Conservation (phyloP, 75 land plant genomes). For the Isoetes taiwanensis region DNA sequence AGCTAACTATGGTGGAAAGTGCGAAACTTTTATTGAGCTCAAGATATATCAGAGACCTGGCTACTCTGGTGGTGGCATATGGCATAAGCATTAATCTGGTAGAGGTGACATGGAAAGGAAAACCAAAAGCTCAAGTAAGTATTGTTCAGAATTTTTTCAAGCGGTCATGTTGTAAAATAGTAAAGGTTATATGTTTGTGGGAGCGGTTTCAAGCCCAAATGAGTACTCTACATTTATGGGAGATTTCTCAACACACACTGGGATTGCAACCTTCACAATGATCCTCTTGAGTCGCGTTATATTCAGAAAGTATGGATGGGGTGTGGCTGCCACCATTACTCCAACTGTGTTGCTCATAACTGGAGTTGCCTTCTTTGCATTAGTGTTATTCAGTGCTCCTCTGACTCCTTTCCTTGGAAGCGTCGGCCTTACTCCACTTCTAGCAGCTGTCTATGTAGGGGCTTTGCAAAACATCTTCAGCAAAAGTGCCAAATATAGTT, state of each 20-base stretch:
- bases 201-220: constrained; percentile 3
- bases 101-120: constrained; percentile 3
- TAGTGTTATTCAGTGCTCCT: neutral
- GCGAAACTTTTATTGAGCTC: neutral
- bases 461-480: constrained; percentile 2
- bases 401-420: constrained; percentile 2
- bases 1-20: constrained; percentile 1
- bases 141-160: too few relatives aligned
- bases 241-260: constrained; percentile 1
- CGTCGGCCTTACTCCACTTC: neutral
- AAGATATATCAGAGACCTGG: constrained; percentile 1
- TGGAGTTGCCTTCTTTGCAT: neutral
- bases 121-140: constrained; percentile 1
- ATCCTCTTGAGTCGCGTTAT: constrained; percentile 1
- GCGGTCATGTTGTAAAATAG: too few relatives aligned
- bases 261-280: neutral
- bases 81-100: constrained; percentile 4
- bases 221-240: constrained; percentile 6
- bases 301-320: constrained; percentile 4
- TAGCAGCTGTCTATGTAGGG: constrained; percentile 2
- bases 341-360: neutral
- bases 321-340: constrained; percentile 1
- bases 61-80: constrained; percentile 3
- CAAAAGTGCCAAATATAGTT: constrained; percentile 5
- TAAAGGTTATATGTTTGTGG: too few relatives aligned